Evolutionary conservation across 441 rosid genomes (phyloP).

Genomic region (Erodium moschatum): DNA sequence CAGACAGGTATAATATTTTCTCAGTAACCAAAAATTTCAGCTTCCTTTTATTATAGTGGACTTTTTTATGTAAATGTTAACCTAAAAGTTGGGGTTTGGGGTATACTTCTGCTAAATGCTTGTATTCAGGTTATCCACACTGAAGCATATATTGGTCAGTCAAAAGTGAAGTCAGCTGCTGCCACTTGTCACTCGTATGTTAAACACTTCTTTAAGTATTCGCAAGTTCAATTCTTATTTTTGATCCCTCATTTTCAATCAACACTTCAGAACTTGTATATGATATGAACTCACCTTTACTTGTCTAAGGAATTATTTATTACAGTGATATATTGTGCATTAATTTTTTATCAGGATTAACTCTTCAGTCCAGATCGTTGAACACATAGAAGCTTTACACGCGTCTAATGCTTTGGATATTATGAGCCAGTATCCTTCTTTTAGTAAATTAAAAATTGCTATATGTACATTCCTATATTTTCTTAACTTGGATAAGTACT

Average conservation of each 20-base stretch:
- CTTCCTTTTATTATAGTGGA: background rate
- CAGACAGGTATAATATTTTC: constrained; percentile 50
- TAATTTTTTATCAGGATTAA: constrained; percentile 48
- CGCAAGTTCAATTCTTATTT: background rate
- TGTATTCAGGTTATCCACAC: constrained; percentile 71
- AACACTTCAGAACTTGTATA: background rate
- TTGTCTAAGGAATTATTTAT: constrained; percentile 1
- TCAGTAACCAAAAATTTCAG: background rate
- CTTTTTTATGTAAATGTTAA: too few relatives aligned
- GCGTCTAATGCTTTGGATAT: constrained; percentile 87
- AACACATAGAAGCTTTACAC: constrained; percentile 69
- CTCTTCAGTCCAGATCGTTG: constrained; percentile 57
- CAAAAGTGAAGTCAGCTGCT: constrained; percentile 92
- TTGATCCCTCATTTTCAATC: background rate
- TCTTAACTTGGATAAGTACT: background rate
- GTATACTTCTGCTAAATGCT: background rate
- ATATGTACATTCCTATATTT: background rate
- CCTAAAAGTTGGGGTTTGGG: background rate
- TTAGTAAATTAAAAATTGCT: background rate
- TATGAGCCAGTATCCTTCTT: constrained; percentile 64
- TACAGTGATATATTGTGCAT: constrained; percentile 9
- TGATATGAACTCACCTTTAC: background rate
- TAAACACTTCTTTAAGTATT: too few relatives aligned
- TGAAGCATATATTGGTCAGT: constrained; percentile 76
- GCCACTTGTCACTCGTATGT: constrained; percentile 77